phyloP scores from a whole-genome alignment of 2,329 filamentous ascomycete species.

The Biscogniauxia sp. region DNA sequence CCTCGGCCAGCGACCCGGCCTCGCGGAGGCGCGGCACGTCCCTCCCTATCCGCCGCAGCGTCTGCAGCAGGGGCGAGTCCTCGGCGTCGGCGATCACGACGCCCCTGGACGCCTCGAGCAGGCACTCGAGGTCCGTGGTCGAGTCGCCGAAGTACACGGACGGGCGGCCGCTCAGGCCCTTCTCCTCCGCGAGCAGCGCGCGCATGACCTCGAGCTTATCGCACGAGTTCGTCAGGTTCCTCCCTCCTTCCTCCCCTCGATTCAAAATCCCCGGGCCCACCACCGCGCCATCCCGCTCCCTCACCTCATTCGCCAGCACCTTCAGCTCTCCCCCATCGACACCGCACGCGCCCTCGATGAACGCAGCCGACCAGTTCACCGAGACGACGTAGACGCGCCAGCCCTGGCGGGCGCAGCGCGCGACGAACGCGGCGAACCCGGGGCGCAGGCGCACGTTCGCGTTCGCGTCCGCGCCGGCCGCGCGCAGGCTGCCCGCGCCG shows the following conservation, averaged over 20 bases:
- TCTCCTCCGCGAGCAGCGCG: constrained; percentile 21
- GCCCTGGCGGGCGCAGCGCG: constrained; percentile 18
- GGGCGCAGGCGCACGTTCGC: constrained; percentile 36
- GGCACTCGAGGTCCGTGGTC: constrained; percentile 54
- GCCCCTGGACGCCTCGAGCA: constrained; percentile 42
- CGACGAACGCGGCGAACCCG: constrained; percentile 39
- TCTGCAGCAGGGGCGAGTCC: constrained; percentile 27
- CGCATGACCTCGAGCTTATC: constrained; percentile 47
- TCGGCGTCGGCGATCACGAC: constrained; percentile 45
- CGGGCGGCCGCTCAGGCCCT: constrained; percentile 13
- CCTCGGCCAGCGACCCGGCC: constrained; percentile 7
- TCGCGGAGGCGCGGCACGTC: constrained; percentile 29
- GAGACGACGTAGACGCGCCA: constrained; percentile 46
- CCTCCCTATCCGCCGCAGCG: constrained; percentile 32
- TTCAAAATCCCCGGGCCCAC: constrained; percentile 37
- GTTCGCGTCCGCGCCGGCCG: constrained; percentile 38
- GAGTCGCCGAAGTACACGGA: constrained; percentile 60
- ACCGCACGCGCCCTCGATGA: constrained; percentile 45
- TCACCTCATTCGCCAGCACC: constrained; percentile 43
- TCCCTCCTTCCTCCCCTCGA: not conserved
- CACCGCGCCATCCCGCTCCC: constrained; percentile 37
- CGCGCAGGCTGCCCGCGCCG: constrained; percentile 29
- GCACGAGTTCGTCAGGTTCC: constrained; percentile 37
- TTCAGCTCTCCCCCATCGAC: constrained; percentile 26
- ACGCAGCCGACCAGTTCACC: constrained; percentile 50